Percentiles rank a stretch among this genome's conserved stretches.
These are phyloP conservation scores for Lactarius evosmus DNA, from an alignment of 768 basidiomycete genomes.

Conservation along the genomic window DNA sequence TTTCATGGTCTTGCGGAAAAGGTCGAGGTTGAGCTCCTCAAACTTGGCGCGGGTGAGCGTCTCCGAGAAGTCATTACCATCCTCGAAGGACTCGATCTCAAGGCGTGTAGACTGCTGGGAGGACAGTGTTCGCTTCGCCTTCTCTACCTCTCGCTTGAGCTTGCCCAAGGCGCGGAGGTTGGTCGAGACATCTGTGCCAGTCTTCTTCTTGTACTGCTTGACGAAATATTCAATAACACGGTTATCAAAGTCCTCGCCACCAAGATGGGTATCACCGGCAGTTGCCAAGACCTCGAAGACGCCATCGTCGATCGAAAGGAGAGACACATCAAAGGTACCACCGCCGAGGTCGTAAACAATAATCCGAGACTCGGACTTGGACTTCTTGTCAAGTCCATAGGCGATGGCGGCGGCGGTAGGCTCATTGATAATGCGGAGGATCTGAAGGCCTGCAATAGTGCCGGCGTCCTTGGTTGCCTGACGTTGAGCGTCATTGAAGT, in stretches of 20 bases:
- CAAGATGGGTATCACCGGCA: conserved; percentile 61
- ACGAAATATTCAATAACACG: conserved; percentile 52
- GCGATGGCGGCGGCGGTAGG: conserved; percentile 97
- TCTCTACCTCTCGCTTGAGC: conserved; percentile 43
- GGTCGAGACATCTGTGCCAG: conserved; percentile 46
- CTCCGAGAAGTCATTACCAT: conserved; percentile 96
- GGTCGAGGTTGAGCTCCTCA: conserved; percentile 97
- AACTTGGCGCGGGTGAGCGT: conserved; percentile 97
- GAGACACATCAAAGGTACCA: conserved; percentile 98
- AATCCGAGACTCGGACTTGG: conserved; percentile 82
- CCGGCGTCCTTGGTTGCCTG: conserved; percentile 99
- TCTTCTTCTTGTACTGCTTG: conserved; percentile 54
- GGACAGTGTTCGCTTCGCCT: conserved; percentile 70
- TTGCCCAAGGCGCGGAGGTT: conserved; percentile 54
- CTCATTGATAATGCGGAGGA: conserved; percentile 97
- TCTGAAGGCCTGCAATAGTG: conserved; percentile 88
- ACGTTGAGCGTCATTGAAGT: conserved; percentile 99
- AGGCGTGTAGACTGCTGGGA: conserved; percentile 90
- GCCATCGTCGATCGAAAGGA: conserved; percentile 68
- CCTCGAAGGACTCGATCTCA: conserved; percentile 95
- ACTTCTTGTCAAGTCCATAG: conserved; percentile 97
- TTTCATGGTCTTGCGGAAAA: conserved; percentile 99
- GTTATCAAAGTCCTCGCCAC: conserved; percentile 55
- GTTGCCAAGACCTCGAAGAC: conserved; percentile 58
- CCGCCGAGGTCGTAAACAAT: conserved; percentile 98